Conservation (phyloP, 768 basidiomycete genomes). For the Podaxis sp. region DNA sequence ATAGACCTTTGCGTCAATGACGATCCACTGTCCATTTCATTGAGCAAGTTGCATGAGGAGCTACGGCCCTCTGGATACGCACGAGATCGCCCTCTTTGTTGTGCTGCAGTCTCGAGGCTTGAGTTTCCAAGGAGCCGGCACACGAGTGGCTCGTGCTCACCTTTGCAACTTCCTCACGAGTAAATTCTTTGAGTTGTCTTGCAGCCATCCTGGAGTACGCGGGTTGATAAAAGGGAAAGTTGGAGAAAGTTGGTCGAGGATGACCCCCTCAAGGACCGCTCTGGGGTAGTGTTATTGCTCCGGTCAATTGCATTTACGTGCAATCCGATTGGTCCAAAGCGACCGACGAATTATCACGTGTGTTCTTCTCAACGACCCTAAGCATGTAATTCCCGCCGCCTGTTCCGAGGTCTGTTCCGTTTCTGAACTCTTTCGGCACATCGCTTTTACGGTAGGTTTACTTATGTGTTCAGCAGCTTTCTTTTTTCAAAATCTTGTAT, state of each 20-base stretch:
- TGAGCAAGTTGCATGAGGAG: neutral
- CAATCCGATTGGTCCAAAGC: constrained; percentile 10
- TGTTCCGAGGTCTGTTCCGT: neutral
- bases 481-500: no score
- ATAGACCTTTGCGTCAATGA: constrained; percentile 80
- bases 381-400: neutral
- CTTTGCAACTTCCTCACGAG: constrained; percentile 63
- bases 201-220: neutral
- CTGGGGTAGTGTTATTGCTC: neutral
- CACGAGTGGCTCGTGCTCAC: constrained; percentile 32
- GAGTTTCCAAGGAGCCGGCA: neutral
- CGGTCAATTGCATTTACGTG: neutral
- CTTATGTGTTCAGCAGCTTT: no score
- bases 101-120: constrained; percentile 50
- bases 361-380: neutral
- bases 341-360: neutral
- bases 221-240: neutral
- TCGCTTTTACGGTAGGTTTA: no score
- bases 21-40: constrained; percentile 59
- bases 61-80: constrained; percentile 22
- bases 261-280: neutral
- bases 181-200: constrained; percentile 35
- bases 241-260: neutral
- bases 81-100: constrained; percentile 84
- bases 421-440: no score